Evolutionary conservation across 768 basidiomycete species (phyloP).

Genomic region (Xanthoconium purpureum): DNA sequence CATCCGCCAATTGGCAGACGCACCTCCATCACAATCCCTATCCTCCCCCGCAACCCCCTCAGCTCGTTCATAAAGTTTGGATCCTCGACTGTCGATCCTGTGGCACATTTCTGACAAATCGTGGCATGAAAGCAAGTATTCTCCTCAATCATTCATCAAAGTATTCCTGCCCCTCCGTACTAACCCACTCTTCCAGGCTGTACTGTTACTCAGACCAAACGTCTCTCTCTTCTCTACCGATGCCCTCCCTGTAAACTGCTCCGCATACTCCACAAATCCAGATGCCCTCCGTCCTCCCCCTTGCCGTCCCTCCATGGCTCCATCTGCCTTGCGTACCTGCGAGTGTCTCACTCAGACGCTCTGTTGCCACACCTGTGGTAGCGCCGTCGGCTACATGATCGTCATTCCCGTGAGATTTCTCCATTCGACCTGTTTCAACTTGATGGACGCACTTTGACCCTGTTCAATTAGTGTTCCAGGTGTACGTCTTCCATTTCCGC

Average conservation of each 20-base stretch:
- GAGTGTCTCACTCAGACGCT: slow-evolving; percentile 83
- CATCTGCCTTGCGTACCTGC: slow-evolving; percentile 56
- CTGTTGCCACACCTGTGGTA: slow-evolving; percentile 77
- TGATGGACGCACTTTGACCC: slow-evolving; percentile 10
- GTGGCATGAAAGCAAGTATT: slow-evolving; percentile 73
- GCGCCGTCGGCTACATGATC: slow-evolving; percentile 75
- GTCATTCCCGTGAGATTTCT: slow-evolving; percentile 51
- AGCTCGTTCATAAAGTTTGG: slow-evolving; percentile 71
- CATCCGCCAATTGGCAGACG: slow-evolving; percentile 29
- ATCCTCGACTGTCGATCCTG: slow-evolving; percentile 76
- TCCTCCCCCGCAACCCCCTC: slow-evolving; percentile 36
- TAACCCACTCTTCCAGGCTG: slow-evolving; percentile 50
- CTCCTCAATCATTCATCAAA: background rate
- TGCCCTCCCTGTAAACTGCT: slow-evolving; percentile 74
- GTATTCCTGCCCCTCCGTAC: background rate
- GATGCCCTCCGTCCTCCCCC: slow-evolving; percentile 40
- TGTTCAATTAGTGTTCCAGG: slow-evolving; percentile 49
- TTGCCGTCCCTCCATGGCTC: slow-evolving; percentile 35
- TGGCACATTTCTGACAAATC: slow-evolving; percentile 71
- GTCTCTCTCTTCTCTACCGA: slow-evolving; percentile 84
- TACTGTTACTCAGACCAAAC: slow-evolving; percentile 75
- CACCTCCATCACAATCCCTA: slow-evolving; percentile 43
- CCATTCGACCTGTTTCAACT: slow-evolving; percentile 2
- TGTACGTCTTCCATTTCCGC: slow-evolving; percentile 71
- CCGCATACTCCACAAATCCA: slow-evolving; percentile 53